Percentiles rank a stretch among this genome's conserved stretches.
These are phyloP conservation scores for Alternaria panax DNA, from an alignment of 2,329 filamentous ascomycete species.

Conservation along the genomic window DNA sequence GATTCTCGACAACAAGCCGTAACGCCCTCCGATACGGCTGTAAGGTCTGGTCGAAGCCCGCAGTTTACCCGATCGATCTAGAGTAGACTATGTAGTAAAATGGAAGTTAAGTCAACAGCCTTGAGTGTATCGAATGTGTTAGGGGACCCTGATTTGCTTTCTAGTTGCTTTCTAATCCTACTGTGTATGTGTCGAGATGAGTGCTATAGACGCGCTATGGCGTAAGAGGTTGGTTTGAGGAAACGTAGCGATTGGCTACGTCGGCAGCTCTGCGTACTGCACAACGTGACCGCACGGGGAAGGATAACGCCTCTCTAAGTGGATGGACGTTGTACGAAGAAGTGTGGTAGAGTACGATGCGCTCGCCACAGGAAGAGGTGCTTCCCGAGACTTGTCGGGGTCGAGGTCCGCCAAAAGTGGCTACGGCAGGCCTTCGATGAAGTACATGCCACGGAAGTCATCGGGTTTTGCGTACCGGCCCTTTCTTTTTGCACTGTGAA, in stretches of 20 bases:
- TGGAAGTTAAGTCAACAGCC: not conserved
- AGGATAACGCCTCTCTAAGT: not conserved
- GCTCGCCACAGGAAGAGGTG: not conserved
- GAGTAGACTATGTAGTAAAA: not conserved
- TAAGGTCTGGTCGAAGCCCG: not conserved
- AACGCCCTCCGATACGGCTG: conserved; percentile 16
- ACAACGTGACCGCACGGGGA: conserved; percentile 1
- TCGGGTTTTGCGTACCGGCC: not conserved
- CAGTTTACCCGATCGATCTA: not conserved
- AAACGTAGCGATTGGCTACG: conserved; percentile 7
- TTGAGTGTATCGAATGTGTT: not conserved
- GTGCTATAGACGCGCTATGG: not conserved
- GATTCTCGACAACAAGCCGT: conserved; percentile 51
- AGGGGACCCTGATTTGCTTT: not conserved
- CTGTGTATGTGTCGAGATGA: conserved; percentile 1
- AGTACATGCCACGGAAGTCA: not conserved
- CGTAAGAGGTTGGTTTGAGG: conserved; percentile 1
- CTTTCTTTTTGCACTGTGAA: conserved; percentile 7
- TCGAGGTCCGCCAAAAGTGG: not conserved
- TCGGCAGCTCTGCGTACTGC: not conserved
- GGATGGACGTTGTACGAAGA: not conserved
- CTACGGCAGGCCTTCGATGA: not conserved
- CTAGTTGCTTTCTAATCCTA: not conserved
- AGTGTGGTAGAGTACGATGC: conserved; percentile 1
- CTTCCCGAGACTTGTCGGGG: not conserved